These are phyloP conservation scores for Mortierella sp. DNA, from an alignment of 371 early-diverging fungal species.

Conservation along the genomic window DNA sequence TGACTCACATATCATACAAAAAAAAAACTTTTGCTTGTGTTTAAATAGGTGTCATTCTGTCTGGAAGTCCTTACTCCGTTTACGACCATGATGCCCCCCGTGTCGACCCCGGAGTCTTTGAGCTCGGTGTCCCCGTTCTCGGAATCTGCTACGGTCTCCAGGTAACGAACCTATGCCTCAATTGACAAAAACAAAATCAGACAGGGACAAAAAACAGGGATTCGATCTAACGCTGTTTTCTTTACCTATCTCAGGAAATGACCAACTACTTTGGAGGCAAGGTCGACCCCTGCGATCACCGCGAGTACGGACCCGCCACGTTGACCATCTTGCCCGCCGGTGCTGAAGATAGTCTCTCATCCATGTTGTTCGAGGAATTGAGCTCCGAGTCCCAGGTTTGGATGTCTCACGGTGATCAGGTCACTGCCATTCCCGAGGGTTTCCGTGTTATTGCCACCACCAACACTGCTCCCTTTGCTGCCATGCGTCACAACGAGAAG, in stretches of 20 bases:
- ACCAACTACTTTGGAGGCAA: slow-evolving; percentile 89
- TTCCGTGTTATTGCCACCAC: slow-evolving; percentile 91
- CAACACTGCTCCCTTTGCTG: slow-evolving; percentile 89
- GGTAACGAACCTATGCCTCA: no score
- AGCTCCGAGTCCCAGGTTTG: slow-evolving; percentile 79
- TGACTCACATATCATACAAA: neutral
- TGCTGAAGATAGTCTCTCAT: slow-evolving; percentile 38
- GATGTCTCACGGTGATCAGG: slow-evolving; percentile 99
- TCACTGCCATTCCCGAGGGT: slow-evolving; percentile 82
- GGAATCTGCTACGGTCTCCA: slow-evolving; percentile 99
- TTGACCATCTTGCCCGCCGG: slow-evolving; percentile 67
- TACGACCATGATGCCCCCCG: slow-evolving; percentile 95
- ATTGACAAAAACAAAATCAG: no score
- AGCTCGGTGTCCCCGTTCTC: slow-evolving; percentile 90
- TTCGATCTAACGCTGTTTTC: neutral
- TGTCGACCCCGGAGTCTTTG: slow-evolving; percentile 92
- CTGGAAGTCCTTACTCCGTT: slow-evolving; percentile 97
- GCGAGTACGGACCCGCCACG: slow-evolving; percentile 95
- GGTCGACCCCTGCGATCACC: slow-evolving; percentile 88
- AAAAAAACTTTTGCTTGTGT: neutral
- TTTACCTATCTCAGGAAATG: slow-evolving; percentile 73
- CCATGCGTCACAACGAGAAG: slow-evolving; percentile 82
- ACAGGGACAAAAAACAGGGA: no score
- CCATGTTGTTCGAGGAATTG: slow-evolving; percentile 82
- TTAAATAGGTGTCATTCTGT: slow-evolving; percentile 86